A percentile compares a stretch with the other conserved stretches of the same genome.
These are phyloP conservation scores for Amoebophrya sp. DNA, from an alignment of 169 alveolate species.

Conservation along the genomic window DNA sequence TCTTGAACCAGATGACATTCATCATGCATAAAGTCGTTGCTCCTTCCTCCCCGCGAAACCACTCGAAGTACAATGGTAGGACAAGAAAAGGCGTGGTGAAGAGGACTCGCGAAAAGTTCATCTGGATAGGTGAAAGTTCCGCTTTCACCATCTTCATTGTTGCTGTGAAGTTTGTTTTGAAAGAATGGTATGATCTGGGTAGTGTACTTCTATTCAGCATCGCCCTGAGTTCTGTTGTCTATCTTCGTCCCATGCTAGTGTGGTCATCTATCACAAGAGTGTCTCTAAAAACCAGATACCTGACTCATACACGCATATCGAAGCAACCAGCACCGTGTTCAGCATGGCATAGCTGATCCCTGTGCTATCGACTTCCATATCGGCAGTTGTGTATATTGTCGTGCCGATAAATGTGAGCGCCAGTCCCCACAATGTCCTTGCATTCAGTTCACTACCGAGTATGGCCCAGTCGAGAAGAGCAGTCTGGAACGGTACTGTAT, in stretches of 20 bases:
- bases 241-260: too few species aligned
- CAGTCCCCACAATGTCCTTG: not conserved
- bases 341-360: not conserved
- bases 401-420: not conserved
- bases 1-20: too few species aligned
- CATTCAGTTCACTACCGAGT: not conserved
- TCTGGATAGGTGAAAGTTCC: not conserved
- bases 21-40: too few species aligned
- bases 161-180: too few species aligned
- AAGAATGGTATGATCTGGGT: too few species aligned
- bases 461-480: not conserved
- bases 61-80: too few species aligned
- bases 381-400: not conserved
- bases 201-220: too few species aligned
- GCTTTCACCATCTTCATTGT: not conserved
- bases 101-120: not conserved
- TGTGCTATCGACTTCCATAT: not conserved
- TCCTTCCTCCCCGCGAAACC: too few species aligned
- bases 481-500: not conserved
- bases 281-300: too few species aligned
- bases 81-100: not conserved
- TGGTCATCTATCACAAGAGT: too few species aligned
- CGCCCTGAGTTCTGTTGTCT: too few species aligned
- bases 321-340: not conserved
- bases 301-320: not conserved